Evolutionary conservation across 768 basidiomycete species (phyloP), one percentile per base, ranked within the genome.

Genomic region (Mycena galopus): DNA sequence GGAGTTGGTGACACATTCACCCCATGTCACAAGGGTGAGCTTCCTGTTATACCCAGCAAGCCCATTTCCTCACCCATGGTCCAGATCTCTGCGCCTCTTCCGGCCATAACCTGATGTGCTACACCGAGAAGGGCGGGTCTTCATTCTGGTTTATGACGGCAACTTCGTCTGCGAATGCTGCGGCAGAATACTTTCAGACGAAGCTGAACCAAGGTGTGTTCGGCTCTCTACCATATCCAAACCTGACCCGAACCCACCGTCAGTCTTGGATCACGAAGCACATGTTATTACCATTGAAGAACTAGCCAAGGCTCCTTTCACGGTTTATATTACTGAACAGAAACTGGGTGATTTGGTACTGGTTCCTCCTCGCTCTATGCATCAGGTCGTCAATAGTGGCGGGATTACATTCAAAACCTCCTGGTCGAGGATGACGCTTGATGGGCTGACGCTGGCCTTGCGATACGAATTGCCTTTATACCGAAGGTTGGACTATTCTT

Each of bases 111-210:
- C 82, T 96, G 25, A 96, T 96, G 94, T 92, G 92, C 76, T 92
- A 93, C 78, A 89, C 94, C 0, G 93, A 94, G 77, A 82, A 90
- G 27, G 86, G 81, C 47, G 94, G 92, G 0, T 92, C 91, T 1
- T 91, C 94, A 1, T 94, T 91, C 77, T 96, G 94, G 95, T 95
- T 96, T 81, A 94, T 96, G 93, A 94, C 95, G 2, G 83, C 86
- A 70, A 85, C 89, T 30, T 85, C 88, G 0, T 88, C 86, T 69
- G 89, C 92, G 17, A 83, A 86, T 12, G 80, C 77, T 12, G 92
- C 88, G 6, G 83, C 89, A 0, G 79, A 83, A 30, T 94, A 92
- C 77, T 94, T 96, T 72, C 86, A 88, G 5, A 77, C 80, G 8
- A 80, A 81, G 47, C 80, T 93, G 30, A 79, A 82, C 0, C 84